Evolutionary conservation across 2,329 filamentous ascomycete genomes (phyloP), one percentile per base, ranked within the genome.

Genomic region (Botrytis pseudocinerea): DNA sequence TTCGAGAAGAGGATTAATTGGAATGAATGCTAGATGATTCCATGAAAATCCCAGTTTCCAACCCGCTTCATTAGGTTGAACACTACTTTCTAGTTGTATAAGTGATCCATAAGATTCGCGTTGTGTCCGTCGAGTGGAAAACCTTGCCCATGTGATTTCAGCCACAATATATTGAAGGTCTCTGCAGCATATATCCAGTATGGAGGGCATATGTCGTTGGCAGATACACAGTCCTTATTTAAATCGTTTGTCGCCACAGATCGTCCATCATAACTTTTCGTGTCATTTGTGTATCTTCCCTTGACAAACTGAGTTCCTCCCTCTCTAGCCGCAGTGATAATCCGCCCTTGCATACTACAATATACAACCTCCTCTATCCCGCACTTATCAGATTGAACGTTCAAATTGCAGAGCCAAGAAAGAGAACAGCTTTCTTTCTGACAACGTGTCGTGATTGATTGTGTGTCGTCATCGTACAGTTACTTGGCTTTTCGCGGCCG

Each of bases 331-430:
- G 64, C 25, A 54, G 16, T 28, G 64, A 40, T 4, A 16, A 57
- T 28, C 48, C 35, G n/a, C 18, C 48, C 48, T 68, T 57, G 48
- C 48, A 68, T 57, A 42, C 25, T 22, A 5, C 10, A 42, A 22
- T 20, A 35, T n/a, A 9, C 28, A 7, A n/a, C 35, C 16, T 10
- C 48, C 12, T 51, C 28, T n/a, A 40, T 25, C 46, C 64, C 63
- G 63, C 44, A 66, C 6, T 66, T 51, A 20, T 44, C 18, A 44
- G 16, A 42, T 54, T 25, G 16, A 42, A 28, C 25, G 35, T 22
- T 28, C 20, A 5, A 22, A n/a, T 42, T 42, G 9, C 64, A 68
- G 35, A 68, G 64, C 46, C 46, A 68, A 57, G 64, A 68, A 28
- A 0, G 9, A 68, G 35, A 28, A 54, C 2, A 7, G 2, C 8